Conservation (phyloP, 192 early-diverging fungal species). For the Lobosporangium transversale region DNA sequence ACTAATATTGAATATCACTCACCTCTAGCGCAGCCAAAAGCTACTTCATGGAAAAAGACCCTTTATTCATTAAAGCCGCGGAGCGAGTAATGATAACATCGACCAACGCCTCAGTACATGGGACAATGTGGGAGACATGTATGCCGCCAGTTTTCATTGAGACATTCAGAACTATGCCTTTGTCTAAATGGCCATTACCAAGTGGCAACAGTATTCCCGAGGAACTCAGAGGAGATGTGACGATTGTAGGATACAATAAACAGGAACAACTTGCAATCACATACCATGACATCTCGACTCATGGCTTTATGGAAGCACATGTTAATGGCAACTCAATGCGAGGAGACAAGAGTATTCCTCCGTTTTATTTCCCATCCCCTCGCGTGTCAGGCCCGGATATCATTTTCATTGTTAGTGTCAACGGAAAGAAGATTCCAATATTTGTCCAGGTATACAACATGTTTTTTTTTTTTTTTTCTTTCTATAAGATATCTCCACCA, state of each 20-base stretch:
- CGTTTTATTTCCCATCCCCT: conserved; percentile 40
- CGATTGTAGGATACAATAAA: too few species aligned
- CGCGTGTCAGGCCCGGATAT: conserved; percentile 39
- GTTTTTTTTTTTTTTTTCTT: too few species aligned
- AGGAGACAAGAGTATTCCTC: conserved; percentile 16
- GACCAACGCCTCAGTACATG: conserved; percentile 12
- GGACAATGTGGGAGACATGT: conserved; percentile 19
- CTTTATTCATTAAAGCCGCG: conserved; percentile 6
- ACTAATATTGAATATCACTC: too few species aligned
- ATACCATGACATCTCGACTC: conserved; percentile 21
- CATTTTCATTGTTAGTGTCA: conserved; percentile 19
- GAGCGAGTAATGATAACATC: conserved; percentile 25
- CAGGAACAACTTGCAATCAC: conserved; percentile 23
- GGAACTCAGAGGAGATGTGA: too few species aligned
- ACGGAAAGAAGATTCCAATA: background rate
- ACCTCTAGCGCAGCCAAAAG: background rate
- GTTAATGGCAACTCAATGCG: conserved; percentile 14
- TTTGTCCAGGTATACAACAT: conserved; percentile 29
- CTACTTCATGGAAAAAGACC: conserved; percentile 25
- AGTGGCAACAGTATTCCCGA: conserved; percentile 15
- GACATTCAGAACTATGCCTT: conserved; percentile 28
- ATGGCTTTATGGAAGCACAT: conserved; percentile 30
- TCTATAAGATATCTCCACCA: background rate
- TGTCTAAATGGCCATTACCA: conserved; percentile 31
- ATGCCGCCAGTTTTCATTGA: conserved; percentile 30